These are phyloP conservation scores for Trypanosoma grayi DNA, from an alignment of 208 protist species.

Conservation along the genomic window DNA sequence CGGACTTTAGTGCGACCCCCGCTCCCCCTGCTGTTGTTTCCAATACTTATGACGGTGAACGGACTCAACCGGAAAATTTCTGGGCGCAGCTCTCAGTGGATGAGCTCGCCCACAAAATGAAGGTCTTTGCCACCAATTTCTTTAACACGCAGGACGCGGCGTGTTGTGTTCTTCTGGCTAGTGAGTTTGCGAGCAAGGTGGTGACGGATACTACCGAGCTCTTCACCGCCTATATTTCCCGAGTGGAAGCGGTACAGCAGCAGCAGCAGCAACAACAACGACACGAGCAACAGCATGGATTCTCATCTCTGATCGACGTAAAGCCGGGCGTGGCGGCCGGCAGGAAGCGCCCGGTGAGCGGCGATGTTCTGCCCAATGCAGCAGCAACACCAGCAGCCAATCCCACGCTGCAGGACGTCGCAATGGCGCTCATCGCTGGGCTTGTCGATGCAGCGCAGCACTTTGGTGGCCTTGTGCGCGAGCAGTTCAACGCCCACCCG, in stretches of 20 bases:
- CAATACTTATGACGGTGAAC: no score
- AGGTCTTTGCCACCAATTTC: constrained; percentile 41
- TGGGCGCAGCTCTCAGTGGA: constrained; percentile 3
- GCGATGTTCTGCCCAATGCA: neutral
- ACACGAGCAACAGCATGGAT: no score
- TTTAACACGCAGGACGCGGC: constrained; percentile 36
- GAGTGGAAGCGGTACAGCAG: neutral
- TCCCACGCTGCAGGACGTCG: neutral
- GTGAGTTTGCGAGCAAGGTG: constrained; percentile 51
- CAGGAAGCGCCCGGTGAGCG: neutral
- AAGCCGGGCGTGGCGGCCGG: neutral
- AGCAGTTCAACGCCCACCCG: constrained; percentile 33
- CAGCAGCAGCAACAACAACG: constrained; percentile 4
- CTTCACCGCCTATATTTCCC: constrained; percentile 29
- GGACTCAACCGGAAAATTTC: neutral
- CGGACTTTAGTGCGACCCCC: no score
- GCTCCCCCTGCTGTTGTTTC: no score
- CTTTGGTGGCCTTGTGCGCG: constrained; percentile 38
- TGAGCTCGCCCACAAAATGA: constrained; percentile 24
- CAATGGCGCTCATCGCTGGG: constrained; percentile 22
- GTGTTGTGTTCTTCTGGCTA: constrained; percentile 48
- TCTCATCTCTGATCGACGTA: no score
- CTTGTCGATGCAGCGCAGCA: constrained; percentile 34
- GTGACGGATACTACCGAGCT: constrained; percentile 28
- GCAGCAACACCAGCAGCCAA: no score